These are phyloP conservation scores for Rhodotorula toruloides DNA, from an alignment of 768 basidiomycete species.

Conservation along the genomic window DNA sequence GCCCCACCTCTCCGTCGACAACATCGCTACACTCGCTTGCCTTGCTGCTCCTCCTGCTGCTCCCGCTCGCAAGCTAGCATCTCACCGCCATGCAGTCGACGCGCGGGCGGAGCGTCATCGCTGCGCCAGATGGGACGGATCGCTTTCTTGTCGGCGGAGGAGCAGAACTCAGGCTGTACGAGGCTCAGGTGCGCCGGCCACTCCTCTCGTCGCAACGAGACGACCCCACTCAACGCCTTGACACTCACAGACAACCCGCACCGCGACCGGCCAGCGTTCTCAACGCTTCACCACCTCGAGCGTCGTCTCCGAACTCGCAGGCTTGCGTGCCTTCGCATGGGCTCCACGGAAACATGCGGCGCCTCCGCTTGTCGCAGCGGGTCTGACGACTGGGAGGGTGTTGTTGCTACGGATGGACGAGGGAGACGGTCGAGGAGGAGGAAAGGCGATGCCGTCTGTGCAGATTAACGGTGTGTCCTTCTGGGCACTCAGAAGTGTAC, in stretches of 20 bases:
- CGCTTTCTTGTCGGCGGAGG: constrained; percentile 30
- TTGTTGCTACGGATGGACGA: constrained; percentile 31
- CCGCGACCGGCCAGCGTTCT: no score
- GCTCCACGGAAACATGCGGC: constrained; percentile 26
- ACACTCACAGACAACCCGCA: neutral
- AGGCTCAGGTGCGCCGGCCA: constrained; percentile 1
- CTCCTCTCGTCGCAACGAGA: no score
- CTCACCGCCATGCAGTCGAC: constrained; percentile 3
- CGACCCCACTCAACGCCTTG: no score
- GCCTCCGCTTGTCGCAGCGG: constrained; percentile 31
- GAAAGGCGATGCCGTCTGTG: neutral
- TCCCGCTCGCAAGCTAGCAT: neutral
- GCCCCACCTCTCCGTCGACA: no score
- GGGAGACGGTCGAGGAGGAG: neutral
- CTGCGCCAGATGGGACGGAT: constrained; percentile 5
- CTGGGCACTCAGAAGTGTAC: neutral
- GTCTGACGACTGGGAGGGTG: constrained; percentile 33
- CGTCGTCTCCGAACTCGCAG: constrained; percentile 25
- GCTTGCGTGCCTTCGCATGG: constrained; percentile 35
- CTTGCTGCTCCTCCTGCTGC: neutral
- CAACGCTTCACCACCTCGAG: neutral
- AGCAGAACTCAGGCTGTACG: constrained; percentile 17
- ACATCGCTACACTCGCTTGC: no score
- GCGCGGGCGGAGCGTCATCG: constrained; percentile 1
- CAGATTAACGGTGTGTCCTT: constrained; percentile 16